Evolutionary conservation across 371 early-diverging fungal genomes (phyloP).

Genomic region (Circinella minor): DNA sequence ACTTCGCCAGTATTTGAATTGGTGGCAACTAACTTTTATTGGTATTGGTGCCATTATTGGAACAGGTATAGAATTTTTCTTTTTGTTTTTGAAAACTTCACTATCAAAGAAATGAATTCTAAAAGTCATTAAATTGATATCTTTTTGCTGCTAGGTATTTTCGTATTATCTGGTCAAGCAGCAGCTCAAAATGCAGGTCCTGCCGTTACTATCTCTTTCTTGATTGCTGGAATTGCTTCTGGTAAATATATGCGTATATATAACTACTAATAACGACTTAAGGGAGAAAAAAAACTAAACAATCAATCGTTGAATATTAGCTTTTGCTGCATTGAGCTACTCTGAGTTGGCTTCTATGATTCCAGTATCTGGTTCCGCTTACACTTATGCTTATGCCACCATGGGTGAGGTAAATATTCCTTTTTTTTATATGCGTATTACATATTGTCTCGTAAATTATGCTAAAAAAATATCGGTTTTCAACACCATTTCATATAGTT

Average conservation of each 20-base stretch:
- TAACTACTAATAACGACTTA: neutral
- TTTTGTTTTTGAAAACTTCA: conserved; percentile 52
- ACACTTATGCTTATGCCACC: conserved; percentile 84
- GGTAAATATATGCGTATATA: conserved; percentile 25
- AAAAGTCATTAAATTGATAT: no score
- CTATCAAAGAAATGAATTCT: no score
- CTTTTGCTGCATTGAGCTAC: conserved; percentile 78
- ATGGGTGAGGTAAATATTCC: conserved; percentile 67
- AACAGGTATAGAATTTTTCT: conserved; percentile 51
- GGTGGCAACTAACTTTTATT: conserved; percentile 54
- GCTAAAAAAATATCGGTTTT: neutral
- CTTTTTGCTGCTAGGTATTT: conserved; percentile 72
- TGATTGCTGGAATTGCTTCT: conserved; percentile 75
- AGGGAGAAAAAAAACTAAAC: neutral
- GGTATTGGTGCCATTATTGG: conserved; percentile 83
- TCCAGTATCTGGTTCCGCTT: conserved; percentile 85
- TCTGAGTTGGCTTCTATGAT: conserved; percentile 86
- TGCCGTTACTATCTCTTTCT: conserved; percentile 77
- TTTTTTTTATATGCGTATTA: neutral
- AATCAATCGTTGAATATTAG: conserved; percentile 21
- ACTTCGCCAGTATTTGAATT: conserved; percentile 49
- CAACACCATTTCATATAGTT: conserved; percentile 31
- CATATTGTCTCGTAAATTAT: neutral
- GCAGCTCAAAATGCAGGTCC: conserved; percentile 83
- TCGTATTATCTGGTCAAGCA: conserved; percentile 71